Conservation (phyloP, 768 basidiomycete genomes). For the Phylloporus arenicola region DNA sequence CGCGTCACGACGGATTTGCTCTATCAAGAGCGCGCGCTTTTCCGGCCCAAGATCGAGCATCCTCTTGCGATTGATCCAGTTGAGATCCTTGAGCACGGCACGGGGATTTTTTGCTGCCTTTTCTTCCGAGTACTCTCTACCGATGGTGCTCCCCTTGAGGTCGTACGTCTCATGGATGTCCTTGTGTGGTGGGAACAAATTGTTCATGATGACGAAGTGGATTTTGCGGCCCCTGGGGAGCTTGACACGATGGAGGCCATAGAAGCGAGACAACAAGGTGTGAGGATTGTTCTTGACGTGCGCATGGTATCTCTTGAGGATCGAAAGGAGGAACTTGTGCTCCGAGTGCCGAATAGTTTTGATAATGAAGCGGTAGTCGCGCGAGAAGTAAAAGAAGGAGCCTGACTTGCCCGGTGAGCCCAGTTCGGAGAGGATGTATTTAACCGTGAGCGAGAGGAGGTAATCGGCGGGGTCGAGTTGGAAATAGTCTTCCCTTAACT, state of each 20-base stretch:
- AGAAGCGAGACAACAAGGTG: constrained; percentile 89
- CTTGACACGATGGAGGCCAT: constrained; percentile 96
- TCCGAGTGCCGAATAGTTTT: constrained; percentile 95
- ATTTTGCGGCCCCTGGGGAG: constrained; percentile 91
- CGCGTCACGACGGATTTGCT: constrained; percentile 84
- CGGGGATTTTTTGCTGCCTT: constrained; percentile 70
- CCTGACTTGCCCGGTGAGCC: constrained; percentile 98
- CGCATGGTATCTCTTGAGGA: constrained; percentile 77
- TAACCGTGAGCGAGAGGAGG: constrained; percentile 90
- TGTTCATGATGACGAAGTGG: constrained; percentile 99
- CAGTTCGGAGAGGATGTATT: constrained; percentile 96
- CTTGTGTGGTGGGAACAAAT: constrained; percentile 94
- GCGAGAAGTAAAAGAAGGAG: constrained; percentile 98
- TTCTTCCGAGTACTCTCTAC: constrained; percentile 82
- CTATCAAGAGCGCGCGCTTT: constrained; percentile 84
- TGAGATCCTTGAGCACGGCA: constrained; percentile 92
- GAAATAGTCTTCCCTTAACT: constrained; percentile 90
- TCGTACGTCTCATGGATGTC: constrained; percentile 98
- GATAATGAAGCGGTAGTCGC: constrained; percentile 99
- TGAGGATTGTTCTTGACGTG: constrained; percentile 91
- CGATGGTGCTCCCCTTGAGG: constrained; percentile 91
- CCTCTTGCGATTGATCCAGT: constrained; percentile 84
- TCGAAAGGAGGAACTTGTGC: constrained; percentile 85
- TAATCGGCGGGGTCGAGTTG: constrained; percentile 97
- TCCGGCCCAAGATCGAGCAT: constrained; percentile 91